These are phyloP conservation scores for Erythrophleum ivorense DNA, from an alignment of 331 rosid genomes.

Conservation along the genomic window DNA sequence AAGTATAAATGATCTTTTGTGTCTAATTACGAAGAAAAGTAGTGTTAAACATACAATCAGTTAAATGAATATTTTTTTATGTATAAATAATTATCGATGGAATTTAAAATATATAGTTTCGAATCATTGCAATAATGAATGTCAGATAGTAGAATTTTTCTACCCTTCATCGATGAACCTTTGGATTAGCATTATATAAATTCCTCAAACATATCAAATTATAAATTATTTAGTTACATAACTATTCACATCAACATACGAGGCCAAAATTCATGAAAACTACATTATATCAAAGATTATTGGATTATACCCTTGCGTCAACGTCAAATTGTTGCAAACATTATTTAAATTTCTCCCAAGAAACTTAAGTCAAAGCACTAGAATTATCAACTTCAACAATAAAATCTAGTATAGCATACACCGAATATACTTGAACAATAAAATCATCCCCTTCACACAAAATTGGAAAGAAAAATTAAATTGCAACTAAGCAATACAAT, in stretches of 20 bases:
- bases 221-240: too few species aligned
- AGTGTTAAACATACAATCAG: not conserved
- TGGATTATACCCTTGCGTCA: not conserved
- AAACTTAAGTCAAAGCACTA: not conserved
- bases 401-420: not conserved
- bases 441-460: conserved; percentile 1
- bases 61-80: not conserved
- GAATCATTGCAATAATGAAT: not conserved
- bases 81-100: not conserved
- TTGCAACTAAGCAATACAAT: not conserved
- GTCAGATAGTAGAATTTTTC: not conserved
- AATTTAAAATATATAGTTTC: not conserved
- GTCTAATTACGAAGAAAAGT: not conserved
- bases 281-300: not conserved
- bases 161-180: not conserved
- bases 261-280: not conserved
- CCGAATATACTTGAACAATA: not conserved
- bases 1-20: not conserved
- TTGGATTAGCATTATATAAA: not conserved
- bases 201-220: too few species aligned
- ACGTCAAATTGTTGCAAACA: not conserved
- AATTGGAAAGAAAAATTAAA: not conserved
- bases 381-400: not conserved
- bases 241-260: too few species aligned
- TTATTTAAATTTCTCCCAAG: not conserved